A percentile compares a stretch with the other conserved stretches of the same genome.
Conservation (phyloP, 768 basidiomycete genomes). For the Tulasnella sp. region DNA sequence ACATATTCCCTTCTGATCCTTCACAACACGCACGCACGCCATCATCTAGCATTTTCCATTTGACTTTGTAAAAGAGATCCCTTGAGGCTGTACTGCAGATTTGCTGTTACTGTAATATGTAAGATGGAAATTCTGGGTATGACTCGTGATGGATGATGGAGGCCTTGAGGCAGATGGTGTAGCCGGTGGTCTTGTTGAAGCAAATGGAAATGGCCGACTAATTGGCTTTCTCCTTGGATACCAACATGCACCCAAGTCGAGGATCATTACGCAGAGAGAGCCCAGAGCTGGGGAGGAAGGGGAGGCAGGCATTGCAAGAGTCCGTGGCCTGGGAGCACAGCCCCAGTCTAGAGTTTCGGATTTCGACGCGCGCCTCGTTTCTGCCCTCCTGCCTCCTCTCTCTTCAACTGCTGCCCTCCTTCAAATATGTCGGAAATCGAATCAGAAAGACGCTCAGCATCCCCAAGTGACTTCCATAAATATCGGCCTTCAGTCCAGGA, state of each 20-base stretch:
- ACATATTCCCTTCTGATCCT: neutral
- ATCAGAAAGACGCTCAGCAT: neutral
- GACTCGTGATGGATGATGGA: neutral
- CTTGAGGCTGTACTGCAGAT: neutral
- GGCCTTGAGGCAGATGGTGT: neutral
- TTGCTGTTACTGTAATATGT: neutral
- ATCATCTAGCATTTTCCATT: neutral
- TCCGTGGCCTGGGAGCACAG: conserved; percentile 3
- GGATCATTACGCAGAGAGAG: conserved; percentile 4
- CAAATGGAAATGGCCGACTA: neutral
- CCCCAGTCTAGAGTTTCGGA: conserved; percentile 1
- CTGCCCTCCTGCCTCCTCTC: neutral
- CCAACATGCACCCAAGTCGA: neutral
- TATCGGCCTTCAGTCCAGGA: conserved; percentile 1
- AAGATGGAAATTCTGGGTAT: neutral
- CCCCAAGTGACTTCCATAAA: neutral
- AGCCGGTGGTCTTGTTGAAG: neutral
- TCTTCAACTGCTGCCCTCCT: neutral
- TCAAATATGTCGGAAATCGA: neutral
- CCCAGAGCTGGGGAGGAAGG: neutral
- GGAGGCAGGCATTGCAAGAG: neutral
- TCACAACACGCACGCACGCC: neutral
- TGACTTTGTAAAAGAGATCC: neutral
- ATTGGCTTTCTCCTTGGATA: conserved; percentile 1
- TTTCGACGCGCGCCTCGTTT: conserved; percentile 2